Base-by-base conservation (phyloP, 768 basidiomycete species). In the Ephemerocybe angulata region DNA sequence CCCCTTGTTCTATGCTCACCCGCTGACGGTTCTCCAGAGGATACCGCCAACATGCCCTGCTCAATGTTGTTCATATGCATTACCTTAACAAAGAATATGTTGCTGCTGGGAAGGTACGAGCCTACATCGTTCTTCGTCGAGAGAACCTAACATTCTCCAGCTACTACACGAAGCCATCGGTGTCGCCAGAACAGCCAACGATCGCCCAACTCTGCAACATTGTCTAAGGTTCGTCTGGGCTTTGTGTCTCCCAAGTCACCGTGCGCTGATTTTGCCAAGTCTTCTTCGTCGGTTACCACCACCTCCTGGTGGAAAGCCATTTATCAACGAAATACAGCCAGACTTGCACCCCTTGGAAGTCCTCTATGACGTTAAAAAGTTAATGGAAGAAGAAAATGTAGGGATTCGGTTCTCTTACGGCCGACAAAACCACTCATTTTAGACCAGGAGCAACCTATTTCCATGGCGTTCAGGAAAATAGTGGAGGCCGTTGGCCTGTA, bases 41-140 rank as follows among this genome's bases (percentile, higher is more conserved):
- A 4, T 68, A 88, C 54, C 87, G 90, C 48, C 90, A 92, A 57
- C 87, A 89, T 64, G 88, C 89, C 1, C 67, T 93, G 54, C 74
- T 93, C 37, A 87, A 88, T 59, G 70, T 93, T 15, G 86, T 88
- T 24, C 80, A 86, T 29, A 82, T 90, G 78, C 88, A 93, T 63
- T 92, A 87, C 65, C 70, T 83, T 35, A 80, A 83, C 19, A 77
- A 80, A 40, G 90, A 93, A 67, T 79, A 75, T 62, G 74, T 76
- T 13, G 87, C 88, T 33, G 86, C 86, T 25, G 78, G 82, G 52
- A 82, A 88, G 75, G 90, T 87, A 55, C 31, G 28, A 25, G 28
- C 22, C 11, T 37, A 19, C 11, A 12, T n/a, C 13, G 31, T 52
- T 22, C 30, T 10, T 7, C 3, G 15, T 33, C 31, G 12, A 17